Percentiles rank a stretch among this genome's conserved stretches.
These are phyloP conservation scores for Lathyrus sativus DNA, from an alignment of 306 rosid genomes.

Conservation along the genomic window DNA sequence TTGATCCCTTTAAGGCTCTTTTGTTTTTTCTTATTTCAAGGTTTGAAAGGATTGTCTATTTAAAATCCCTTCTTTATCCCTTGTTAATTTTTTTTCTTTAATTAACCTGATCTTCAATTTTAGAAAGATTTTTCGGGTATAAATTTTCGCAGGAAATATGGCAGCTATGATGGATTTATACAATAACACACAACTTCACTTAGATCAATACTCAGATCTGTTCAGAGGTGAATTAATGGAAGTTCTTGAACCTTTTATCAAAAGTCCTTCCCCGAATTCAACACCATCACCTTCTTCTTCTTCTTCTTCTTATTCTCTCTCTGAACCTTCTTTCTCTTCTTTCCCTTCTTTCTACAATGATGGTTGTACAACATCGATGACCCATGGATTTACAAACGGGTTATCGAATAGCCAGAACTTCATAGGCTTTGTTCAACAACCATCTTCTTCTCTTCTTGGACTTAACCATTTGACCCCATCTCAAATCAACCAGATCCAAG, in stretches of 20 bases:
- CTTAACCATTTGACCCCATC: slow-evolving; percentile 62
- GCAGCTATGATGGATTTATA: slow-evolving; percentile 78
- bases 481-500: slow-evolving; percentile 80
- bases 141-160: slow-evolving; percentile 42
- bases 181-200: slow-evolving; percentile 48
- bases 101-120: slow-evolving; percentile 65
- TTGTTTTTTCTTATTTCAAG: slow-evolving; percentile 2
- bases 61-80: slow-evolving; percentile 58
- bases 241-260: slow-evolving; percentile 97
- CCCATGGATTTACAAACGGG: too few relatives aligned
- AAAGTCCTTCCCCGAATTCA: slow-evolving; percentile 59
- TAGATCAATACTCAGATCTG: slow-evolving; percentile 46
- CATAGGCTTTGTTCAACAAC: slow-evolving; percentile 49
- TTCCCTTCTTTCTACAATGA: slow-evolving; percentile 26
- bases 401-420: slow-evolving; percentile 25
- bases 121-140: slow-evolving; percentile 58
- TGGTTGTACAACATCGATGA: slow-evolving; percentile 27
- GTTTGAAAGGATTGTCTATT: slow-evolving; percentile 77
- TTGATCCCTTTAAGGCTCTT: slow-evolving; percentile 61
- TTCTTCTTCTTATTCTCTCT: slow-evolving; percentile 7
- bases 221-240: slow-evolving; percentile 91
- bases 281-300: slow-evolving; percentile 20
- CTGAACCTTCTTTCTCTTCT: slow-evolving; percentile 38
- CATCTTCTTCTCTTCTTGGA: slow-evolving; percentile 50
- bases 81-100: neutral